Conservation (phyloP, 306 rosid species). For the Prunus armeniaca region DNA sequence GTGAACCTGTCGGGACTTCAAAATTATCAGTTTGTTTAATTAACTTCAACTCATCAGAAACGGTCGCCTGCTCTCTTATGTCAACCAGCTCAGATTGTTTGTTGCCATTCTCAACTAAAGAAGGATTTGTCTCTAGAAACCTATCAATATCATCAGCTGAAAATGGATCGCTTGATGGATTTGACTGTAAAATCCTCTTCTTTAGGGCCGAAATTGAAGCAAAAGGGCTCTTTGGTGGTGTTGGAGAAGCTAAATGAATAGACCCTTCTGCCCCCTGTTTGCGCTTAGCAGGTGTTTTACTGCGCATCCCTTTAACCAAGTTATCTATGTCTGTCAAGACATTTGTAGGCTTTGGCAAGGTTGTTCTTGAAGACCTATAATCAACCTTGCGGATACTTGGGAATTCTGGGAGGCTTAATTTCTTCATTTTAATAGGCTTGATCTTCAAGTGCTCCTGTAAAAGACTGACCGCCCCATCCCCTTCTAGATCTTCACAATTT, state of each 20-base stretch:
- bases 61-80: conserved; percentile 20
- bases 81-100: conserved; percentile 31
- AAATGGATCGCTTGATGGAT: conserved; percentile 54
- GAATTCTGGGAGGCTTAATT: conserved; percentile 57
- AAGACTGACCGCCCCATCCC: conserved; percentile 42
- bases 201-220: conserved; percentile 42
- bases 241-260: conserved; percentile 50
- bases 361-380: conserved; percentile 41
- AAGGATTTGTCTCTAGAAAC: conserved; percentile 30
- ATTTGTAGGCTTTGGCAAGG: conserved; percentile 43
- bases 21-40: conserved; percentile 19
- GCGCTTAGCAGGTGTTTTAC: conserved; percentile 34
- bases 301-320: conserved; percentile 32
- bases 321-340: conserved; percentile 43
- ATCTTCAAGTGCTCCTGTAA: conserved; percentile 70
- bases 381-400: conserved; percentile 39
- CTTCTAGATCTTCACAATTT: conserved; percentile 59
- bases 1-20: conserved; percentile 24
- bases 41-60: conserved; percentile 24
- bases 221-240: conserved; percentile 72
- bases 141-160: conserved; percentile 46
- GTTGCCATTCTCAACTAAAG: conserved; percentile 10
- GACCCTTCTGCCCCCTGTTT: conserved; percentile 29
- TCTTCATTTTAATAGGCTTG: conserved; percentile 55
- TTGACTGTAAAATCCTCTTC: conserved; percentile 47